phyloP scores from a whole-genome alignment of 1,284 basidiomycete species.

The Xerocomus amazonicus region DNA sequence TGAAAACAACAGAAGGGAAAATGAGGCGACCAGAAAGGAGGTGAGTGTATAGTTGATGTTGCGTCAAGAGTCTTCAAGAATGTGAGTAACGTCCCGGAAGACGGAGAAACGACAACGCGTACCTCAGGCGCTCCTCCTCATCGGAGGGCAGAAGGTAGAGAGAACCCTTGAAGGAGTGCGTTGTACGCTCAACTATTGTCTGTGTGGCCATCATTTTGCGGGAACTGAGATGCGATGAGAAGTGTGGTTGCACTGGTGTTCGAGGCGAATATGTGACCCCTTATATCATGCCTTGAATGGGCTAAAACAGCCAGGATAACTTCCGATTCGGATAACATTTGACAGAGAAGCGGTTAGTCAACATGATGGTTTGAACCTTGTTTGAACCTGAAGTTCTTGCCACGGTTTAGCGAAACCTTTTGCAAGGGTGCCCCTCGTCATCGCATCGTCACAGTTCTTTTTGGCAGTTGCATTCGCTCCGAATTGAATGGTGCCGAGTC shows the following conservation, averaged over 20 bases:
- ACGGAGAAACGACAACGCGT: neutral
- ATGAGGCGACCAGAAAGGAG: constrained; percentile 20
- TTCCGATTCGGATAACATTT: neutral
- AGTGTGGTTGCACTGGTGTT: neutral
- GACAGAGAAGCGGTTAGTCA: neutral
- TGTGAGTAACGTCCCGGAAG: neutral
- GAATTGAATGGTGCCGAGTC: too few relatives aligned
- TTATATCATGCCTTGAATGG: neutral
- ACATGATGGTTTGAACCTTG: neutral
- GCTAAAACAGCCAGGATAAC: neutral
- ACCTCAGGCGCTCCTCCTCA: constrained; percentile 27
- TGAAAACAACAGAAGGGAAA: constrained; percentile 14
- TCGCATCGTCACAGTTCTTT: too few relatives aligned
- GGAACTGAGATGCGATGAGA: neutral
- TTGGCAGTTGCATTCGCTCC: too few relatives aligned
- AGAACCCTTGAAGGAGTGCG: constrained; percentile 15
- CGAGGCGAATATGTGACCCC: neutral
- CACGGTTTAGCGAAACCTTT: neutral
- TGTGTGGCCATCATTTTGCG: neutral
- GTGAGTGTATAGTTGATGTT: constrained; percentile 20
- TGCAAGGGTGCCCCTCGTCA: neutral
- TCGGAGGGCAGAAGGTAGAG: constrained; percentile 29
- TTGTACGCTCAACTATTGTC: constrained; percentile 8
- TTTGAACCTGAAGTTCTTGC: neutral
- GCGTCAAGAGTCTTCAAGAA: constrained; percentile 12